A percentile compares a stretch with the other conserved stretches of the same genome.
These are phyloP conservation scores for Corchorus capsularis DNA, from an alignment of 345 rosid species.

Conservation along the genomic window DNA sequence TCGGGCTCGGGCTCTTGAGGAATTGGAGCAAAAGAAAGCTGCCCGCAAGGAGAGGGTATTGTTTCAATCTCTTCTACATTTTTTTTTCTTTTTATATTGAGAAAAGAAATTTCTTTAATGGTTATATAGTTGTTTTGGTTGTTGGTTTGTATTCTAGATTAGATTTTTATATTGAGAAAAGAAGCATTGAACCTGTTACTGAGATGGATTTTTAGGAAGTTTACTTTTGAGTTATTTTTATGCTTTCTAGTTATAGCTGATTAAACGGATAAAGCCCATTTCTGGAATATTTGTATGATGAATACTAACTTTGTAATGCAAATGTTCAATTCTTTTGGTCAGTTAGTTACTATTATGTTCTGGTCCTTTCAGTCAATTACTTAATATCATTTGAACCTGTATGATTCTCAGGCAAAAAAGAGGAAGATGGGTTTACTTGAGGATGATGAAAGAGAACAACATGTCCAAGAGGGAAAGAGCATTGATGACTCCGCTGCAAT, in stretches of 20 bases:
- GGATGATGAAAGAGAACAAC: slow-evolving; percentile 41
- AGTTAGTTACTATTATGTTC: background rate
- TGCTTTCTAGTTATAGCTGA: background rate
- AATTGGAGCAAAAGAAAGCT: slow-evolving; percentile 79
- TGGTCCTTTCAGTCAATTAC: background rate
- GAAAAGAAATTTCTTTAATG: background rate
- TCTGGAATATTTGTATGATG: background rate
- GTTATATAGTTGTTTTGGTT: background rate
- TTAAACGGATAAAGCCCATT: background rate
- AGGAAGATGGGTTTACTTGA: slow-evolving; percentile 77
- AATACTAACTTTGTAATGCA: too few relatives aligned
- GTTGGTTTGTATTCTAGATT: background rate
- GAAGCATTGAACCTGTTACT: background rate
- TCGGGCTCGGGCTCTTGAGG: slow-evolving; percentile 85
- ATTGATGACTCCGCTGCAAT: slow-evolving; percentile 27
- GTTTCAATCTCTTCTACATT: background rate
- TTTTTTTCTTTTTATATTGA: too few relatives aligned
- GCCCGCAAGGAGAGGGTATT: slow-evolving; percentile 92
- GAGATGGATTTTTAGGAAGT: background rate
- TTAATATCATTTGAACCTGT: background rate
- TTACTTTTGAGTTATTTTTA: background rate
- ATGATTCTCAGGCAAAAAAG: slow-evolving; percentile 55
- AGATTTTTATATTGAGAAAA: background rate
- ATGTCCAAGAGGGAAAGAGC: slow-evolving; percentile 32
- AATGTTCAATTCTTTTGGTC: background rate